Base-by-base conservation (phyloP, 441 rosid genomes). In the Arabidopsis hybrid region DNA sequence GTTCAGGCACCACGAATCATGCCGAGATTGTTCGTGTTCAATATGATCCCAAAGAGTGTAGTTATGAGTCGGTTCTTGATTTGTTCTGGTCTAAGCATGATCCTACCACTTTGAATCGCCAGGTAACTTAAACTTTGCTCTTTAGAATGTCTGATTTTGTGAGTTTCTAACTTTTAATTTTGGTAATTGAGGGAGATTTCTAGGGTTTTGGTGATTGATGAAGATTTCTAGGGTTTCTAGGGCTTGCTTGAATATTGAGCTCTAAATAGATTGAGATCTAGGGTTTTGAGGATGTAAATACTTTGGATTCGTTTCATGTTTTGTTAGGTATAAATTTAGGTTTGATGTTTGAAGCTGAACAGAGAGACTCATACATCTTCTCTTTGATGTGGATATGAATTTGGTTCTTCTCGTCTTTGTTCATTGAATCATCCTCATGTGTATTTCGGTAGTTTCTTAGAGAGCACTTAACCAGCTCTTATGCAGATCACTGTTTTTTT, bases 81-180 rank as follows among this genome's bases (percentile, higher is more conserved):
- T 71, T n/a, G 61, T 94, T 94, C 74, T 92, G 97, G 97, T 79
- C 88, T 50, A 73, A 82, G 69, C 92, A 89, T 76, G 99, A 92
- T 66, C 99, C 97, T 26, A 90, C 97, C 50, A 80, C 92, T 72
- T 88, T 80, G 71, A 92, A 94, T 84, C 95, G 97, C 16, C 97
- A 92, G 95, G 99, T 90, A 45, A 8, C 45, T 63, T 0, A 61
- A 65, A 0, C 2, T 36, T 45, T 17, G 8, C 6, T 56, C 32
- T 56, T 68, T 50, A 7, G 8, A 2, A 4, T 40, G 8, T 58
- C 59, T 18, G 47, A 26, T 64, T 46, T 55, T 14, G 4, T 4
- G 10, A 4, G 12, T n/a, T 45, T 47, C 18, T 65, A 1, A 17
- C 35, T 51, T 39, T 3, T 31, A 7, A n/a, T 32, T 64, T 68